Base-by-base conservation (phyloP, 805 yeast species). In the Millerozyma acaciae region DNA sequence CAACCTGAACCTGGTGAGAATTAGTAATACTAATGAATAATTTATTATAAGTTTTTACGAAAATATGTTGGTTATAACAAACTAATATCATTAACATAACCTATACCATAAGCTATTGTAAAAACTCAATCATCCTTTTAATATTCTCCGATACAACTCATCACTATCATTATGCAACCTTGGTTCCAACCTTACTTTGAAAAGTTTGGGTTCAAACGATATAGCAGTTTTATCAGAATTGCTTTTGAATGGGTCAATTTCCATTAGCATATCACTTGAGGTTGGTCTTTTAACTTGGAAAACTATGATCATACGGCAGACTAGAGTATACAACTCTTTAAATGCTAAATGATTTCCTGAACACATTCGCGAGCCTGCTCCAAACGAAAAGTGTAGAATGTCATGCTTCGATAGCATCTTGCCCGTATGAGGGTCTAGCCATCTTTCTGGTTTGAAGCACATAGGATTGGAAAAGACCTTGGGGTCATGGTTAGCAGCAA, bases 311-410 rank as follows among this genome's bases (percentile, higher is more conserved):
- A 78, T 48, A 33, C 85, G 70, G 38, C 75, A 58, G 13, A 77
- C 51, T 12, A 81, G 51, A 4, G 75, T 62, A 46, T 84, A 84
- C 46, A 84, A 59, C 50, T 84, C 88, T 34, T 75, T 70, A 43
- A 68, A 64, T 0, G 88, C 88, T 30, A 84, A 62, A 33, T 72
- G 68, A 30, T 70, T 70, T 0, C 93, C 94, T 0, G 81, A 68
- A 51, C 94, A 84, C 77, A 71, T 78, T 35, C 94, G 56, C 1
- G 80, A 63, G 0, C 94, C 94, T 13, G 74, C 70, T 1, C 93
- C 94, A 55, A 81, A 78, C 4, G 85, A 46, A 34, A 76, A 60
- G 54, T 79, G 79, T 25, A 40, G 33, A n/a, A 45, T 33, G 8
- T 46, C 34, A 19, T 39, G 12, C 4, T 18, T 37, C 27, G 26